These are phyloP conservation scores for Candida ipomoeae DNA, from an alignment of 805 yeast species.

Conservation along the genomic window DNA sequence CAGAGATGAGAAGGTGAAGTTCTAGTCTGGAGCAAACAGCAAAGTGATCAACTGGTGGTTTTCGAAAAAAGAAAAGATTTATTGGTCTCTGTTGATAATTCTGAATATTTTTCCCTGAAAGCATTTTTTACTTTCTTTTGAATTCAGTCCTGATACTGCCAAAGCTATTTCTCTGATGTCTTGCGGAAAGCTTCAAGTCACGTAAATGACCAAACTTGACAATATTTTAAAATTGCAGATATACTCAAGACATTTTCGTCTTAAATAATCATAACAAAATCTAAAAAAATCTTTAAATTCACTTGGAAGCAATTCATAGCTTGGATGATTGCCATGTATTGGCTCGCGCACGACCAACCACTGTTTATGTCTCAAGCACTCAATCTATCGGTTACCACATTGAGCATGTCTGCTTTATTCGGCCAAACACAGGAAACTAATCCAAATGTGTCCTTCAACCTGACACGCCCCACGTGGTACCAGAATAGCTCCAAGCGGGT, in stretches of 20 bases:
- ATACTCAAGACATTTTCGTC: no score
- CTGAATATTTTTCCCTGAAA: no score
- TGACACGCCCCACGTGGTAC: constrained; percentile 33
- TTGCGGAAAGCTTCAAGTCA: neutral
- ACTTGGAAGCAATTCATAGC: neutral
- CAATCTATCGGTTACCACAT: neutral
- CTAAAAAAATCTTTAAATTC: neutral
- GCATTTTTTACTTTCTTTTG: neutral
- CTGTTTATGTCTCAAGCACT: neutral
- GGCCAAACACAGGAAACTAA: constrained; percentile 6
- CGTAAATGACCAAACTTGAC: neutral
- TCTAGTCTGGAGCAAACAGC: neutral
- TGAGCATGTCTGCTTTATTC: constrained; percentile 9
- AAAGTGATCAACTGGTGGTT: neutral
- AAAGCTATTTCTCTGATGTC: neutral
- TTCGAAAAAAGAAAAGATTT: no score
- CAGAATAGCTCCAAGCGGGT: constrained; percentile 31
- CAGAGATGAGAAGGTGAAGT: neutral
- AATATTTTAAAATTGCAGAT: neutral
- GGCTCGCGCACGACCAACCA: neutral
- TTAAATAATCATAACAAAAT: no score
- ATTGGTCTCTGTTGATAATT: no score
- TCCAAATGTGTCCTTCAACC: neutral
- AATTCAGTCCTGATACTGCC: neutral
- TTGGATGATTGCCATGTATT: neutral